Conservation (phyloP, 1,284 basidiomycete genomes). For the Boletus mariae region DNA sequence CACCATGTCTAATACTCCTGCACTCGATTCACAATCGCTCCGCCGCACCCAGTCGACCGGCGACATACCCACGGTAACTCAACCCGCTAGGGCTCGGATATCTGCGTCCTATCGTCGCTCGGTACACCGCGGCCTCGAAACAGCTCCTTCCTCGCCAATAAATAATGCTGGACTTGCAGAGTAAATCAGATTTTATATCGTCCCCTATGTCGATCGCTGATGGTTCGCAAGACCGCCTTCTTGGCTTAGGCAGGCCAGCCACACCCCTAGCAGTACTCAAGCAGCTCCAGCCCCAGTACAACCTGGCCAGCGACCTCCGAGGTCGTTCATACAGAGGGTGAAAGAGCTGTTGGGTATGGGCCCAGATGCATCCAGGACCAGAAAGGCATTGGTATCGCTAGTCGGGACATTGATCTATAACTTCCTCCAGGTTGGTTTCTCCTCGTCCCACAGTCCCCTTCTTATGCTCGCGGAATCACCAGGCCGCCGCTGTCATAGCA, state of each 20-base stretch:
- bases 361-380: constrained; percentile 48
- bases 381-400: constrained; percentile 57
- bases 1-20: constrained; percentile 28
- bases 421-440: constrained; percentile 50
- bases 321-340: constrained; percentile 22
- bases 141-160: constrained; percentile 20
- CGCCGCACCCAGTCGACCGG: constrained; percentile 37
- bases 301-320: constrained; percentile 5
- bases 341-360: constrained; percentile 57
- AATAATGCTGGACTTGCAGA: constrained; percentile 15
- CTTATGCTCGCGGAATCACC: constrained; percentile 11
- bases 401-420: constrained; percentile 54
- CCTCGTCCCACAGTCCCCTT: neutral
- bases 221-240: constrained; percentile 15
- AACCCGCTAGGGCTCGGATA: constrained; percentile 28
- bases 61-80: constrained; percentile 29
- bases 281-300: constrained; percentile 6
- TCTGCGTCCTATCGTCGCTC: constrained; percentile 29
- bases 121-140: constrained; percentile 21
- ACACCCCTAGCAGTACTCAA: constrained; percentile 15
- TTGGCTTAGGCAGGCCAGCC: constrained; percentile 28
- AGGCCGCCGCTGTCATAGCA: constrained; percentile 55
- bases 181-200: constrained; percentile 19
- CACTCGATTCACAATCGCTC: constrained; percentile 32
- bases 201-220: constrained; percentile 17